These are phyloP conservation scores for Musa schizocarpa DNA, from an alignment of 176 grass and related monocot species.

Conservation along the genomic window DNA sequence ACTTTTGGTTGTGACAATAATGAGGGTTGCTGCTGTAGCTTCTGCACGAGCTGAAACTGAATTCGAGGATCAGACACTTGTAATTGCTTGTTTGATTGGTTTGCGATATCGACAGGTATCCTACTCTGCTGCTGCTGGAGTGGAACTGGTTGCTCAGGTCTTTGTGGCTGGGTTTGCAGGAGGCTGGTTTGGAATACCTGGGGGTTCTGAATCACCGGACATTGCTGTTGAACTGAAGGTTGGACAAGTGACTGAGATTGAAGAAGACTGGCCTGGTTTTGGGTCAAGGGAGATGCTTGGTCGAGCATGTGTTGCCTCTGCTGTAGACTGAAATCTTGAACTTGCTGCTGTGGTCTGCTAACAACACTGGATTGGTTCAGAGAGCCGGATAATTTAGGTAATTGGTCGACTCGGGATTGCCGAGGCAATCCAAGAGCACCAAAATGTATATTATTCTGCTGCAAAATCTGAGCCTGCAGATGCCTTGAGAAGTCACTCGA, in stretches of 20 bases:
- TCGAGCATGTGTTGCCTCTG: conserved; percentile 31
- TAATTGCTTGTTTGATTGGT: neutral
- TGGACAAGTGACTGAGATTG: conserved; percentile 33
- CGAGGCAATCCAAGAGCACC: conserved; percentile 33
- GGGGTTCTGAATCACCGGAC: conserved; percentile 6
- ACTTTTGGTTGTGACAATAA: neutral
- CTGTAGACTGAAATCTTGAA: conserved; percentile 32
- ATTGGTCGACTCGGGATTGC: conserved; percentile 43
- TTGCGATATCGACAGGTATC: neutral
- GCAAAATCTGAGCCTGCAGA: conserved; percentile 60
- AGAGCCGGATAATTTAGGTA: conserved; percentile 31
- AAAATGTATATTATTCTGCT: conserved; percentile 57
- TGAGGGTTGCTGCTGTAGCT: conserved; percentile 24
- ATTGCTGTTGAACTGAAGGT: conserved; percentile 38
- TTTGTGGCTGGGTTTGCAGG: neutral
- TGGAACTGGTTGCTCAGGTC: too few relatives aligned
- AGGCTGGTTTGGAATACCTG: conserved; percentile 6
- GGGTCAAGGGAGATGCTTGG: conserved; percentile 30
- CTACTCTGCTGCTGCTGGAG: neutral
- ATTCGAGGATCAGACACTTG: conserved; percentile 48
- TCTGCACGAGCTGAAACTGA: conserved; percentile 47
- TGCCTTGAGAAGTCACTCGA: conserved; percentile 59
- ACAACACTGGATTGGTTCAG: conserved; percentile 35
- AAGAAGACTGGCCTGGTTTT: conserved; percentile 22
- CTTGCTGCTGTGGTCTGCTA: conserved; percentile 29